phyloP scores from a whole-genome alignment of 768 basidiomycete genomes.

The Phlebiopsis flavidoalba region DNA sequence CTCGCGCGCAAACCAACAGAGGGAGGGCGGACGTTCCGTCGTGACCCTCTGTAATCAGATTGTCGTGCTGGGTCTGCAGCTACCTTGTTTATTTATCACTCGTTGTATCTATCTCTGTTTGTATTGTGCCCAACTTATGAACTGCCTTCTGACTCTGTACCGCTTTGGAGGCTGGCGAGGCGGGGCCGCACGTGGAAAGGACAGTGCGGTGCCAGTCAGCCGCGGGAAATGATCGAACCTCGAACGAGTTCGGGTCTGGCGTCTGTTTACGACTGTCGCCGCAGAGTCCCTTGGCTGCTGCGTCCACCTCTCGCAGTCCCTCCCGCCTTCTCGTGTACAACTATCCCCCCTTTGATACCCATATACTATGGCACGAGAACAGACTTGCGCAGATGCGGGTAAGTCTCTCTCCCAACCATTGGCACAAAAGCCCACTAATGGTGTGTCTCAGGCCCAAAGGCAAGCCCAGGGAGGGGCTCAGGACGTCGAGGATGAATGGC shows the following conservation, averaged over 20 bases:
- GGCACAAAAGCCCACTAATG: background rate
- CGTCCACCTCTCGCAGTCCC: slow-evolving; percentile 5
- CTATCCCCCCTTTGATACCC: slow-evolving; percentile 9
- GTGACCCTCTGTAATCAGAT: slow-evolving; percentile 2
- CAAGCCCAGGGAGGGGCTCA: slow-evolving; percentile 19
- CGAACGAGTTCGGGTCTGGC: slow-evolving; percentile 4
- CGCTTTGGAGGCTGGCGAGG: background rate
- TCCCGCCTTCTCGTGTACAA: slow-evolving; percentile 17
- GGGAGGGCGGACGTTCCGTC: slow-evolving; percentile 25
- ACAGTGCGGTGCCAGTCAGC: background rate
- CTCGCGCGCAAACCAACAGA: slow-evolving; percentile 25
- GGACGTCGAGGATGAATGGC: slow-evolving; percentile 29
- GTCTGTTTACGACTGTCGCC: background rate
- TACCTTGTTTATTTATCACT: background rate
- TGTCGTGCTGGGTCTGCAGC: background rate
- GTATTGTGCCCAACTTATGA: background rate
- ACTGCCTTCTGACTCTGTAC: background rate
- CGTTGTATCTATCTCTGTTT: slow-evolving; percentile 2
- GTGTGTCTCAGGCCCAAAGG: slow-evolving; percentile 24
- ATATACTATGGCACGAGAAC: slow-evolving; percentile 22
- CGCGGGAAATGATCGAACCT: slow-evolving; percentile 2
- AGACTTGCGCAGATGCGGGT: slow-evolving; percentile 25
- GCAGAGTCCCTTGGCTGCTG: slow-evolving; percentile 3
- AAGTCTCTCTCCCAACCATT: slow-evolving; percentile 4
- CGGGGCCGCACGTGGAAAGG: background rate